Evolutionary conservation across 192 early-diverging fungal genomes (phyloP).

Genomic region (Anaeromyces robustus): DNA sequence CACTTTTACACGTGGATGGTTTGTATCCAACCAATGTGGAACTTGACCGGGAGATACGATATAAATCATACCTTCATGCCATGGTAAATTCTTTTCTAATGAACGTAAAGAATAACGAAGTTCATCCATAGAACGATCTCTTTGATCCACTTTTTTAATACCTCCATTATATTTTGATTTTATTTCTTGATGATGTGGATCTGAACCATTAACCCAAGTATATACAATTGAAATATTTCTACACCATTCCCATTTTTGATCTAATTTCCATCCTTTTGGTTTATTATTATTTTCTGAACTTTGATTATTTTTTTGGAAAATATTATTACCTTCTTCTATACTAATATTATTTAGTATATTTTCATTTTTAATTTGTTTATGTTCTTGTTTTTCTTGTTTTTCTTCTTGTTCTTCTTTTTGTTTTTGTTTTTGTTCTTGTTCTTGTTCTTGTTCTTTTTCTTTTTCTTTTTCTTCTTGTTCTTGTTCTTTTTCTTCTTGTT

Average conservation of each 20-base stretch:
- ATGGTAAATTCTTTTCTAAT: background rate
- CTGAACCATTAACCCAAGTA: background rate
- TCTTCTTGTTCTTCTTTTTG: background rate
- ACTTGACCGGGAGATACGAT: background rate
- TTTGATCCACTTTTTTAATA: background rate
- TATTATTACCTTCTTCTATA: background rate
- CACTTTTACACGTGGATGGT: background rate
- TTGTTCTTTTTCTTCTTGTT: background rate
- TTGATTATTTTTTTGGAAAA: background rate
- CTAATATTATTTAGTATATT: background rate
- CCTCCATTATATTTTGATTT: background rate
- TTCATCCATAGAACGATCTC: background rate
- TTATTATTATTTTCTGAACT: background rate
- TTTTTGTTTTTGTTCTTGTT: background rate
- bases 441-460: background rate
- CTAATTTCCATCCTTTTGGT: background rate
- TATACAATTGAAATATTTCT: background rate
- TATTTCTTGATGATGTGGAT: background rate
- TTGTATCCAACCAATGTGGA: background rate
- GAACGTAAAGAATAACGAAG: background rate
- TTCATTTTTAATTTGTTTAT: too few species aligned
- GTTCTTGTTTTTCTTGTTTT: background rate
- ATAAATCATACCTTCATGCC: background rate
- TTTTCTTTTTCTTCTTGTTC: background rate
- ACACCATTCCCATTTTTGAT: background rate